These are phyloP conservation scores for Mycena belliarum DNA, from an alignment of 768 basidiomycete species.

Conservation along the genomic window DNA sequence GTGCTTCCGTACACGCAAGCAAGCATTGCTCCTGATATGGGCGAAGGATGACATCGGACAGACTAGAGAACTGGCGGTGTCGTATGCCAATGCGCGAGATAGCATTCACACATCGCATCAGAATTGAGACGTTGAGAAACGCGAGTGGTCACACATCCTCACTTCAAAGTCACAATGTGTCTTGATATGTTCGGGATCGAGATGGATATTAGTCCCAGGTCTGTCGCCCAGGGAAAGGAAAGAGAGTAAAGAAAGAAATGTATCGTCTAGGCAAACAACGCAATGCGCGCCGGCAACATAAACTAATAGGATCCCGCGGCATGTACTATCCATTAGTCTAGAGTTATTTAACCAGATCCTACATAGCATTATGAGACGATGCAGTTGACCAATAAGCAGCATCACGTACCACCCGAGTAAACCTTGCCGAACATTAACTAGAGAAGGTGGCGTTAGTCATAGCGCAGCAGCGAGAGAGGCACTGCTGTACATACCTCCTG, in stretches of 20 bases:
- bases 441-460: background rate
- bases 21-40: conserved; percentile 89
- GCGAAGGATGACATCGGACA: conserved; percentile 49
- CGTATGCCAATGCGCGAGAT: background rate
- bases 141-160: background rate
- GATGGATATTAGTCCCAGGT: background rate
- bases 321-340: conserved; percentile 11
- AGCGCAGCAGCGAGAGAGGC: background rate
- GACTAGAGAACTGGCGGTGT: conserved; percentile 22
- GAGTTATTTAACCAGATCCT: conserved; percentile 48
- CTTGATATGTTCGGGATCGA: background rate
- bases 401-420: conserved; percentile 86
- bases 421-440: conserved; percentile 90
- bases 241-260: conserved; percentile 7
- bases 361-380: background rate
- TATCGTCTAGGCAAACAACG: conserved; percentile 17
- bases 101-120: conserved; percentile 3
- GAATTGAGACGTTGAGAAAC: background rate
- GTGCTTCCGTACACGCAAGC: conserved; percentile 70
- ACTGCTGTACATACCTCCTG: conserved; percentile 49
- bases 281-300: background rate
- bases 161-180: background rate
- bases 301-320: conserved; percentile 2
- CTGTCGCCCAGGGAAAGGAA: background rate
- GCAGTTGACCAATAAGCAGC: background rate